Conservation (phyloP, 768 basidiomycete species). For the Agrocybe pediades region DNA sequence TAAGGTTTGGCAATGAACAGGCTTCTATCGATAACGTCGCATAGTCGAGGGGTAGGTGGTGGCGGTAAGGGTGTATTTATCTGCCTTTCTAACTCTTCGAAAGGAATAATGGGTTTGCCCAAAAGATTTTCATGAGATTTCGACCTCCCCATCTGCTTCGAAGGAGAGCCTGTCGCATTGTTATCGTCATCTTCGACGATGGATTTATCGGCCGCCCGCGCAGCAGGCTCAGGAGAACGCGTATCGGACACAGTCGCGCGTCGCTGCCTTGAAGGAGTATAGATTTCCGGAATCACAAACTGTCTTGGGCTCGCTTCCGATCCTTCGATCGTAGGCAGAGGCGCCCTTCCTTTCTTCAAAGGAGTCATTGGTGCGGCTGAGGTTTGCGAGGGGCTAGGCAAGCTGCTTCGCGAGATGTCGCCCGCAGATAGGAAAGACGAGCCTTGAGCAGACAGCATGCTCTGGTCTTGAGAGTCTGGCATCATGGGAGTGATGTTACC, state of each 20-base stretch:
- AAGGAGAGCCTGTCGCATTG: slow-evolving; percentile 51
- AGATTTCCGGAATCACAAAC: slow-evolving; percentile 33
- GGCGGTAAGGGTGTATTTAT: slow-evolving; percentile 48
- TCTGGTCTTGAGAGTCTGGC: slow-evolving; percentile 28
- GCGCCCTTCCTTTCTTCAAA: slow-evolving; percentile 15
- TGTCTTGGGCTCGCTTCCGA: slow-evolving; percentile 22
- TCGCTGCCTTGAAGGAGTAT: slow-evolving; percentile 47
- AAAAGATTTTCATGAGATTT: slow-evolving; percentile 67
- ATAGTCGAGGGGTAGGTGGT: slow-evolving; percentile 55
- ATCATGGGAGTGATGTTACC: slow-evolving; percentile 32
- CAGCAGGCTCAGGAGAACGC: slow-evolving; percentile 49
- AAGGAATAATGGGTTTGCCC: slow-evolving; percentile 64
- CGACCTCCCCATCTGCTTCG: slow-evolving; percentile 67
- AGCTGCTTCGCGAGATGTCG: slow-evolving; percentile 24
- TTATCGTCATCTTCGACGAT: slow-evolving; percentile 19
- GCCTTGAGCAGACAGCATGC: slow-evolving; percentile 32
- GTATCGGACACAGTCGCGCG: slow-evolving; percentile 70
- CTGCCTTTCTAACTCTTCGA: slow-evolving; percentile 66
- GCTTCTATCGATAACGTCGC: slow-evolving; percentile 67
- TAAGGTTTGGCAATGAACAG: slow-evolving; percentile 63
- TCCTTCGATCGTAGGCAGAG: slow-evolving; percentile 8
- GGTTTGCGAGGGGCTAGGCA: slow-evolving; percentile 13
- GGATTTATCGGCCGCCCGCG: slow-evolving; percentile 14
- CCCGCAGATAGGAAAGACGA: slow-evolving; percentile 30
- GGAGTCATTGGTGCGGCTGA: slow-evolving; percentile 12